phyloP scores from a whole-genome alignment of 2,329 filamentous ascomycete genomes.

The Pestalotiopsis sp. region DNA sequence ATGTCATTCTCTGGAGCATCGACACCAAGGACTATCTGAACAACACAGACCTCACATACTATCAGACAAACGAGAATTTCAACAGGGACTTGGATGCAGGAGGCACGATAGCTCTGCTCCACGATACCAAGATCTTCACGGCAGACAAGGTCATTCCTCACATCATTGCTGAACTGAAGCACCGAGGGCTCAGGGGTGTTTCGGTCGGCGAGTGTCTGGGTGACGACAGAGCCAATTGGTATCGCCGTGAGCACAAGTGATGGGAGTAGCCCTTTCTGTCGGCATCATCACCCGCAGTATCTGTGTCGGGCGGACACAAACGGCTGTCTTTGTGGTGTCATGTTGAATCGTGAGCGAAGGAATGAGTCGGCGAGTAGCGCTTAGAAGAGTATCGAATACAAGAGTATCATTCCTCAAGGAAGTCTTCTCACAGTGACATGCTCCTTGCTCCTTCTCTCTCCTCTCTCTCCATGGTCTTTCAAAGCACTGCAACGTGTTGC shows the following conservation, averaged over 20 bases:
- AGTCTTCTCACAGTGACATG: background rate
- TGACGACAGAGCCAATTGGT: slow-evolving; percentile 21
- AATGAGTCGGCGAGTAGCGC: background rate
- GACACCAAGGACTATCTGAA: slow-evolving; percentile 29
- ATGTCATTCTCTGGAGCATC: slow-evolving; percentile 33
- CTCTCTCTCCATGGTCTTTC: no score
- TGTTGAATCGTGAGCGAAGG: background rate
- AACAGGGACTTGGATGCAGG: background rate
- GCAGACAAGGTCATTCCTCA: slow-evolving; percentile 18
- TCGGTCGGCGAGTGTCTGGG: slow-evolving; percentile 25
- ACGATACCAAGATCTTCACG: slow-evolving; percentile 21
- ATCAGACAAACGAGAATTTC: background rate
- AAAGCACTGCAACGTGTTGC: no score
- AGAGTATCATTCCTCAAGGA: background rate
- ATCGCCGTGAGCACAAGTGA: slow-evolving; percentile 10
- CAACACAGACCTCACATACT: background rate
- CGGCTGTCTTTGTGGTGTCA: background rate
- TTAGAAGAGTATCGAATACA: background rate
- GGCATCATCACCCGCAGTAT: background rate
- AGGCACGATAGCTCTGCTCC: slow-evolving; percentile 28
- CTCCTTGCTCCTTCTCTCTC: background rate
- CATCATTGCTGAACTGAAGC: slow-evolving; percentile 15
- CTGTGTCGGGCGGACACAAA: background rate
- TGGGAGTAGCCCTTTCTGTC: background rate
- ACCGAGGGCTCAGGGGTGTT: slow-evolving; percentile 17